A percentile compares a stretch with the other conserved stretches of the same genome.
Conservation (phyloP, 352 stramenopile species). For the Globisporangium camurandrum region DNA sequence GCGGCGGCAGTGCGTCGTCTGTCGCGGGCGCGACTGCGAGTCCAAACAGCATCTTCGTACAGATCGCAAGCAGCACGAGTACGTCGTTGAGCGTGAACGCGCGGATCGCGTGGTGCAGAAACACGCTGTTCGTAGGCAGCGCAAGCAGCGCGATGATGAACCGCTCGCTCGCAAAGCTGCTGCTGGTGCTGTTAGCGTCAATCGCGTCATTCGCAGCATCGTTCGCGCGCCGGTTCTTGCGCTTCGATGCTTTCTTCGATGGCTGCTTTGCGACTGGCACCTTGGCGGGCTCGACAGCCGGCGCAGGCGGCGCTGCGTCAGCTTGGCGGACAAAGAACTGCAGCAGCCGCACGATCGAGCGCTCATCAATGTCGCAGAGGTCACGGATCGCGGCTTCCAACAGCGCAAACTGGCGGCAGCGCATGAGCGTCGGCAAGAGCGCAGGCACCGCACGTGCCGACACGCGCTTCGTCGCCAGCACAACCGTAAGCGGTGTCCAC, state of each 20-base stretch:
- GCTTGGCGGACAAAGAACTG: constrained; percentile 72
- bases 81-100: constrained; percentile 63
- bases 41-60: constrained; percentile 60
- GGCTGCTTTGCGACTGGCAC: too few species aligned
- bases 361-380: constrained; percentile 74
- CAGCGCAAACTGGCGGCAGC: constrained; percentile 55
- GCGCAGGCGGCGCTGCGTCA: constrained; percentile 23
- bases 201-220: constrained; percentile 9
- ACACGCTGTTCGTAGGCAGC: constrained; percentile 63
- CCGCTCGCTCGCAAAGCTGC: constrained; percentile 27
- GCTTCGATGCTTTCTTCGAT: constrained; percentile 18
- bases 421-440: constrained; percentile 56
- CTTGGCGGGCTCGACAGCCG: constrained; percentile 16
- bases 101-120: constrained; percentile 70
- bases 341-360: constrained; percentile 53
- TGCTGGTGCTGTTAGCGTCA: background rate
- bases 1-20: constrained; percentile 10
- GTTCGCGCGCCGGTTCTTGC: too few species aligned
- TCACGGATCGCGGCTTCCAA: constrained; percentile 56
- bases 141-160: constrained; percentile 48
- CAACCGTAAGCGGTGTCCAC: constrained; percentile 42
- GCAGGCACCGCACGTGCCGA: constrained; percentile 54
- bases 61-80: constrained; percentile 54
- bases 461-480: constrained; percentile 48
- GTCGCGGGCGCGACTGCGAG: constrained; percentile 16